Conservation (phyloP, 1,284 basidiomycete genomes). For the Marasmius sp. region DNA sequence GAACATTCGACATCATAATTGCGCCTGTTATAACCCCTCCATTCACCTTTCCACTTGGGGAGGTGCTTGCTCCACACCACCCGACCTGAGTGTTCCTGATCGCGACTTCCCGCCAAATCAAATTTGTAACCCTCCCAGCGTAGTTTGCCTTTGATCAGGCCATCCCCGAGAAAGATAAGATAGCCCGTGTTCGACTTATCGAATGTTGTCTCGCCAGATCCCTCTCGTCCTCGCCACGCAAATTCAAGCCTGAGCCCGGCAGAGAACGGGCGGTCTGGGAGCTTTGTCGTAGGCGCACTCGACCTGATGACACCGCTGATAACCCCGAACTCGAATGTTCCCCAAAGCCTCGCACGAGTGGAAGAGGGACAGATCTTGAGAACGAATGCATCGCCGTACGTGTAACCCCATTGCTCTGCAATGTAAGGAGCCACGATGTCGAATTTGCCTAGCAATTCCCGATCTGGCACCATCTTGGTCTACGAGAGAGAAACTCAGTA, state of each 20-base stretch:
- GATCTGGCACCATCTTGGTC: neutral
- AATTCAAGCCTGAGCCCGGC: slow-evolving; percentile 16
- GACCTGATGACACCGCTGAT: slow-evolving; percentile 23
- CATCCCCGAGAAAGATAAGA: neutral
- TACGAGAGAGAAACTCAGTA: neutral
- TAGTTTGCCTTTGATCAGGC: neutral
- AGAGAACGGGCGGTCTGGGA: slow-evolving; percentile 7
- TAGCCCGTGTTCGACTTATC: slow-evolving; percentile 18
- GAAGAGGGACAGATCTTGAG: slow-evolving; percentile 22
- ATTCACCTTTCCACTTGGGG: neutral
- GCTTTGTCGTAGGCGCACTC: slow-evolving; percentile 5
- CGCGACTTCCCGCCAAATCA: neutral
- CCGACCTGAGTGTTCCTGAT: neutral
- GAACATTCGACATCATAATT: no score
- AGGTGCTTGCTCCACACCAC: neutral
- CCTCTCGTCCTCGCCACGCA: slow-evolving; percentile 23
- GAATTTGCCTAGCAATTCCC: slow-evolving; percentile 13
- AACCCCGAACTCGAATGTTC: slow-evolving; percentile 25
- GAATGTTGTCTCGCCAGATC: slow-evolving; percentile 20
- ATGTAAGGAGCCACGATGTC: slow-evolving; percentile 20
- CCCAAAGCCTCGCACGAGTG: slow-evolving; percentile 23
- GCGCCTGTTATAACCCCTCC: no score
- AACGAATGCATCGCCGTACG: slow-evolving; percentile 6
- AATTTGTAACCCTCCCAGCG: neutral
- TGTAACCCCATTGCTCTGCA: slow-evolving; percentile 13